Percentiles rank a stretch among this genome's conserved stretches.
Evolutionary conservation across 148 eudicot species (phyloP).

Genomic region (Diospyros lotus): DNA sequence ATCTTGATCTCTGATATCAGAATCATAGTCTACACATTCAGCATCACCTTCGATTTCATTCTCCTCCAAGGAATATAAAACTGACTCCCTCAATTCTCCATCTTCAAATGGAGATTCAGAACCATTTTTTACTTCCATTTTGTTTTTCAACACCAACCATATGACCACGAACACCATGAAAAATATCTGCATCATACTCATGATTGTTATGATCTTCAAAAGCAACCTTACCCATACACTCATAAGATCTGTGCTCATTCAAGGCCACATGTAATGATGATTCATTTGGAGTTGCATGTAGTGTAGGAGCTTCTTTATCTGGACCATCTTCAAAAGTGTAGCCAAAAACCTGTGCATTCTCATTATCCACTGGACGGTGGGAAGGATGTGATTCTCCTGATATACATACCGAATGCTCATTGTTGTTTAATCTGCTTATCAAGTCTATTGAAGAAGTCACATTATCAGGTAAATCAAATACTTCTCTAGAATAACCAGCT

Average conservation of each 20-base stretch:
- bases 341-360: too few species aligned
- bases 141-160: conserved; percentile 17
- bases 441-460: too few species aligned
- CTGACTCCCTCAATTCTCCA: conserved; percentile 63
- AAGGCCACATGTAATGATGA: conserved; percentile 1
- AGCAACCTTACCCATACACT: conserved; percentile 13
- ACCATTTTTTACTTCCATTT: conserved; percentile 28
- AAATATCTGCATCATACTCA: conserved; percentile 22
- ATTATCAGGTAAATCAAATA: too few species aligned
- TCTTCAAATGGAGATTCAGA: conserved; percentile 77
- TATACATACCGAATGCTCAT: too few species aligned
- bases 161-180: conserved; percentile 25
- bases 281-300: too few species aligned
- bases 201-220: conserved; percentile 20
- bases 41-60: conserved; percentile 44
- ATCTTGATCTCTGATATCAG: conserved; percentile 38
- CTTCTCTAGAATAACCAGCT: too few species aligned
- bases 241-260: background rate
- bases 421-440: too few species aligned
- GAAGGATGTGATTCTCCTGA: too few species aligned
- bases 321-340: too few species aligned
- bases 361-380: too few species aligned
- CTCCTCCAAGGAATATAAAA: conserved; percentile 36
- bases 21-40: conserved; percentile 58
- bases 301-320: too few species aligned